A percentile compares a stretch with the other conserved stretches of the same genome.
These are phyloP conservation scores for Globisporangium yorkense DNA, from an alignment of 352 stramenopile species.

Conservation along the genomic window DNA sequence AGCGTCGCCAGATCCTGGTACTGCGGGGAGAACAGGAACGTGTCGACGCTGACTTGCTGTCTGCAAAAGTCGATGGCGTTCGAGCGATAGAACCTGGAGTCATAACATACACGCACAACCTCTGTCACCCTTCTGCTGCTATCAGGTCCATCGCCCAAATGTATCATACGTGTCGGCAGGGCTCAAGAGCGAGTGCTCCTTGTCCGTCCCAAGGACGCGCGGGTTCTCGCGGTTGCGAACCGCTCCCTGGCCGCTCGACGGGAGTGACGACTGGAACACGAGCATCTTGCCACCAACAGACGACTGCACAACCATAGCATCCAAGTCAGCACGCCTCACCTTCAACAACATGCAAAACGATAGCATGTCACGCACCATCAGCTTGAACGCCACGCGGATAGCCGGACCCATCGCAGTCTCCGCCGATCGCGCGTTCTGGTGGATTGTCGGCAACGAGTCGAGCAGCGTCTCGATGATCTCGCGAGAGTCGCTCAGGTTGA, in stretches of 20 bases:
- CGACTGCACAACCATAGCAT: conserved; percentile 27
- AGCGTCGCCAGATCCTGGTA: conserved; percentile 97
- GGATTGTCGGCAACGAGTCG: conserved; percentile 91
- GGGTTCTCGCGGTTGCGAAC: conserved; percentile 84
- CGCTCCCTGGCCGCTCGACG: conserved; percentile 65
- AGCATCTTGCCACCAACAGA: conserved; percentile 87
- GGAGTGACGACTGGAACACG: conserved; percentile 84
- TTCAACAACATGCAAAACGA: not conserved
- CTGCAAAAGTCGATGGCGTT: conserved; percentile 96
- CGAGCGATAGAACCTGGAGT: conserved; percentile 83
- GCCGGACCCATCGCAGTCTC: conserved; percentile 79
- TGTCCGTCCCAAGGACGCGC: conserved; percentile 77
- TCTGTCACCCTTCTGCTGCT: not conserved
- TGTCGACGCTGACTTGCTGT: conserved; percentile 99
- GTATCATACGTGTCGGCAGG: conserved; percentile 67
- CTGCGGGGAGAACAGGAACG: conserved; percentile 94
- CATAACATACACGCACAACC: not conserved
- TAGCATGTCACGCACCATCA: conserved; percentile 90
- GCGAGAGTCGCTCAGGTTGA: conserved; percentile 95
- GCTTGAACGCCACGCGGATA: conserved; percentile 95
- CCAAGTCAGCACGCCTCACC: conserved; percentile 15
- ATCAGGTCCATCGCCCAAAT: not conserved
- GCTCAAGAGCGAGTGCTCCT: conserved; percentile 89
- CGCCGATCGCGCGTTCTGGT: conserved; percentile 68
- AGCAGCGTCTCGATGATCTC: conserved; percentile 94